Conservation (phyloP, 2,329 filamentous ascomycete genomes). For the Gaeumannomyces sp. region DNA sequence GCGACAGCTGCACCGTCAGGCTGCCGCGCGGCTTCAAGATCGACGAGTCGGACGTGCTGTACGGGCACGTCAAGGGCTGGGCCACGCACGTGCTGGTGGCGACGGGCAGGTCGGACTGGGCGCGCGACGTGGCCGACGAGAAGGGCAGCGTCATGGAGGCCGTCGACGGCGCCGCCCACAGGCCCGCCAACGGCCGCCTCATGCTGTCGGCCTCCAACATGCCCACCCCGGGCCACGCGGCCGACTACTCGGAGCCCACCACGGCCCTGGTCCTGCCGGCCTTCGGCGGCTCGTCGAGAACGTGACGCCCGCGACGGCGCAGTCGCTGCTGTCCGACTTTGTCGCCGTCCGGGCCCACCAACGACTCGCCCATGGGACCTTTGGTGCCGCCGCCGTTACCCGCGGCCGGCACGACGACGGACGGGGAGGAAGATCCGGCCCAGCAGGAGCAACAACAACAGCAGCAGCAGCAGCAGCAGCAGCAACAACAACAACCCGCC, state of each 20-base stretch:
- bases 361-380: constrained; percentile 51
- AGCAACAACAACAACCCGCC: constrained; percentile 8
- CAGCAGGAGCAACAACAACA: too few species aligned
- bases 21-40: constrained; percentile 70
- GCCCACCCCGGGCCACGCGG: constrained; percentile 63
- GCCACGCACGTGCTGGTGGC: constrained; percentile 85
- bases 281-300: constrained; percentile 78
- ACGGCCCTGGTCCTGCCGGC: constrained; percentile 78
- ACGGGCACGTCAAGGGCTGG: constrained; percentile 82
- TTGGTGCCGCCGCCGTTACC: too few species aligned
- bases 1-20: constrained; percentile 68
- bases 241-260: constrained; percentile 62
- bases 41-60: constrained; percentile 71
- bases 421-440: too few species aligned
- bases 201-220: constrained; percentile 94
- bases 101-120: constrained; percentile 96
- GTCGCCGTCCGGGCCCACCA: constrained; percentile 70
- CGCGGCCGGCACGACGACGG: too few species aligned
- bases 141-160: constrained; percentile 79
- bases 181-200: constrained; percentile 64
- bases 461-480: too few species aligned
- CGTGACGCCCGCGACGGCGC: constrained; percentile 69
- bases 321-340: constrained; percentile 63
- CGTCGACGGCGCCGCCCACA: constrained; percentile 45
- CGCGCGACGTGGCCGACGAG: constrained; percentile 81